phyloP scores from a whole-genome alignment of 2,329 filamentous ascomycete species.

The Aspergillus sp. region DNA sequence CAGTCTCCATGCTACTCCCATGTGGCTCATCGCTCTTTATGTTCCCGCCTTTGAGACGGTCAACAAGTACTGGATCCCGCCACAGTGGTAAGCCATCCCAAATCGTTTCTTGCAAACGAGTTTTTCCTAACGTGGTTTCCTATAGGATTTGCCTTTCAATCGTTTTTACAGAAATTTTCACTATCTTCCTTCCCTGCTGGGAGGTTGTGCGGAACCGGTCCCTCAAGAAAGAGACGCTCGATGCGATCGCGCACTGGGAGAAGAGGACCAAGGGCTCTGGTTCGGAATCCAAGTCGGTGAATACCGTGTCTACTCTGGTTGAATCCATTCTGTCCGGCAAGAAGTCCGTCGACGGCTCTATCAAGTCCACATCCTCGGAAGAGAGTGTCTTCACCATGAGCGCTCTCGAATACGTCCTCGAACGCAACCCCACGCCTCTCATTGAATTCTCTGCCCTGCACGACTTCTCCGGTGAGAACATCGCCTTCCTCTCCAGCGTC shows the following conservation, averaged over 20 bases:
- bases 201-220: conserved; percentile 41
- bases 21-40: conserved; percentile 55
- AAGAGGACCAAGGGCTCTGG: conserved; percentile 19
- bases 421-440: conserved; percentile 50
- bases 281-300: conserved; percentile 20
- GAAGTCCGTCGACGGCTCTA: conserved; percentile 28
- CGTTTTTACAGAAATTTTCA: conserved; percentile 55
- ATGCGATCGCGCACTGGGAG: conserved; percentile 34
- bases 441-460: conserved; percentile 56
- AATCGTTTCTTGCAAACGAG: not conserved
- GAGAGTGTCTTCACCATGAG: conserved; percentile 52
- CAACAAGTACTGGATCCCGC: conserved; percentile 51
- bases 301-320: conserved; percentile 21
- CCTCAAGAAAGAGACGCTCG: conserved; percentile 27
- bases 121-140: not conserved
- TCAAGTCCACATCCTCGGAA: conserved; percentile 29
- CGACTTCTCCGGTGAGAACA: conserved; percentile 65
- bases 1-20: conserved; percentile 56
- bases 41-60: conserved; percentile 45
- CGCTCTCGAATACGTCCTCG: conserved; percentile 54
- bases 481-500: conserved; percentile 55
- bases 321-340: conserved; percentile 21
- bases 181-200: conserved; percentile 55
- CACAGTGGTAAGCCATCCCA: conserved; percentile 49
- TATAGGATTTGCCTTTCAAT: conserved; percentile 50